Conservation (phyloP, 495 filamentous ascomycete genomes). For the Trichoderma orchidacearum region DNA sequence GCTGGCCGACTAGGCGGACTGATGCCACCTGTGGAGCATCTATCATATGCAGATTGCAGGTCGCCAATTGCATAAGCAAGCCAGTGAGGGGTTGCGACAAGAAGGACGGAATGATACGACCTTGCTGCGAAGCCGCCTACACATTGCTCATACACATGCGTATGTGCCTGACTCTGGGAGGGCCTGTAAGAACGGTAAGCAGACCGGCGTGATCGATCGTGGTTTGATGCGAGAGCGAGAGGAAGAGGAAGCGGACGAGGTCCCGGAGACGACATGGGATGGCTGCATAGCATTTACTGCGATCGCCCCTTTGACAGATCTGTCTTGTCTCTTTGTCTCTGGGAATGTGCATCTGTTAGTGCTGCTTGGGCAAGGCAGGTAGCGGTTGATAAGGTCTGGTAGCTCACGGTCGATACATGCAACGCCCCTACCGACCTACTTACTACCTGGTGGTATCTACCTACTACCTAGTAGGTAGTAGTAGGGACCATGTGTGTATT, state of each 20-base stretch:
- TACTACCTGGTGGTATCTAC: no score
- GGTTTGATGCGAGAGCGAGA: no score
- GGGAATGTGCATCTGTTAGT: background rate
- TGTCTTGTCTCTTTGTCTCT: background rate
- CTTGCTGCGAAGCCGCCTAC: background rate
- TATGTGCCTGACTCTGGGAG: background rate
- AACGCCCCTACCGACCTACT: no score
- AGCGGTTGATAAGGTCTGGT: no score
- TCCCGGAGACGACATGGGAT: background rate
- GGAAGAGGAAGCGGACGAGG: no score
- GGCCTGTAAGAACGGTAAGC: background rate
- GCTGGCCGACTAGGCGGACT: background rate
- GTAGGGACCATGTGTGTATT: no score
- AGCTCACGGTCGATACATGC: no score
- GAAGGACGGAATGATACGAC: background rate
- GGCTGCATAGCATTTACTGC: background rate
- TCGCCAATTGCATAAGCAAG: background rate
- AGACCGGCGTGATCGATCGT: background rate
- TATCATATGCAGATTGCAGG: background rate
- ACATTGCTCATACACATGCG: background rate
- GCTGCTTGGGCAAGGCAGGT: no score
- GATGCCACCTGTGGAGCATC: constrained; percentile 1
- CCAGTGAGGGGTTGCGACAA: background rate
- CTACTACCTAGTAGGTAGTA: no score
- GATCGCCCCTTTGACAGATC: background rate